Evolutionary conservation across 1,284 basidiomycete species (phyloP).

Genomic region (Vanrija sp.): DNA sequence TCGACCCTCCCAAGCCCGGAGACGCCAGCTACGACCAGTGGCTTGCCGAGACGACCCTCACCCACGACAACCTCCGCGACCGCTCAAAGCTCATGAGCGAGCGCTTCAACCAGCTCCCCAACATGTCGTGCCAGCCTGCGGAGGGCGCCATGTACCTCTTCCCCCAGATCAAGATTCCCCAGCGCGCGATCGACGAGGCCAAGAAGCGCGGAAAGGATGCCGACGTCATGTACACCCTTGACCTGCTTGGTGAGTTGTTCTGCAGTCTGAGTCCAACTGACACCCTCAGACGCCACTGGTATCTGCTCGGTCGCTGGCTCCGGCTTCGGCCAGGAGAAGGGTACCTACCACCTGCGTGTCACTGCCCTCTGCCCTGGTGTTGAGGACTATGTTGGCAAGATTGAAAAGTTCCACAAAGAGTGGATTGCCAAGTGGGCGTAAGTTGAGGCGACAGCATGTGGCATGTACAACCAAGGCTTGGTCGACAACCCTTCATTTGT

Average conservation of each 20-base stretch:
- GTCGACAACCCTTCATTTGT: no score
- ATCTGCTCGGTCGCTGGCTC: conserved; percentile 89
- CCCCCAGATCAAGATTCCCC: conserved; percentile 67
- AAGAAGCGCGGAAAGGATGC: conserved; percentile 67
- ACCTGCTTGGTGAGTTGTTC: conserved; percentile 59
- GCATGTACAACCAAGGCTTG: neutral
- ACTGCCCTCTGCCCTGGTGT: conserved; percentile 80
- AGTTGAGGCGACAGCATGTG: neutral
- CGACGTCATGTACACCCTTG: conserved; percentile 81
- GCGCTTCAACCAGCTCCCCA: conserved; percentile 70
- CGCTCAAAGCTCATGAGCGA: conserved; percentile 70
- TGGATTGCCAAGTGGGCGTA: conserved; percentile 68
- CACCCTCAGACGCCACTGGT: conserved; percentile 64
- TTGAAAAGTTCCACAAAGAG: conserved; percentile 76
- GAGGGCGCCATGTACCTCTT: conserved; percentile 83
- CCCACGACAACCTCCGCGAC: conserved; percentile 66
- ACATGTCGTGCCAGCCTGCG: conserved; percentile 80
- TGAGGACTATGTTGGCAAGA: conserved; percentile 78
- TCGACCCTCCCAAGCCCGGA: conserved; percentile 73
- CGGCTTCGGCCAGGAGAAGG: conserved; percentile 86
- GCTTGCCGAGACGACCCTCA: conserved; percentile 74
- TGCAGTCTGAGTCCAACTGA: neutral
- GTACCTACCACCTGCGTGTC: conserved; percentile 79
- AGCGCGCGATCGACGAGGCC: conserved; percentile 69
- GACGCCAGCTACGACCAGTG: conserved; percentile 71